These are phyloP conservation scores for Phytophthora cryptogea DNA, from an alignment of 352 stramenopile species.

Conservation along the genomic window DNA sequence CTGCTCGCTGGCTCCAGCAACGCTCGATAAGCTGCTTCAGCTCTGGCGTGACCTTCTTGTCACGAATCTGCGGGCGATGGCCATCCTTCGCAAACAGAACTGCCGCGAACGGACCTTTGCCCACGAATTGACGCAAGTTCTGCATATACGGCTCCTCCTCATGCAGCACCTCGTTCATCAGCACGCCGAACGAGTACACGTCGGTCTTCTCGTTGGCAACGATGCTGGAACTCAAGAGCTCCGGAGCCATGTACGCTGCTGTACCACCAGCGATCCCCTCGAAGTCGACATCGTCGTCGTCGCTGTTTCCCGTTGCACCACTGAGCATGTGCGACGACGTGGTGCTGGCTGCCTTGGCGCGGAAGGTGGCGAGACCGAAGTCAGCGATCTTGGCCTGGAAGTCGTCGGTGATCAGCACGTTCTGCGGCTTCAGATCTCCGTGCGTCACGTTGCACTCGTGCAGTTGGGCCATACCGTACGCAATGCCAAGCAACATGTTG, in stretches of 20 bases:
- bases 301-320: slow-evolving; percentile 6
- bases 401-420: slow-evolving; percentile 66
- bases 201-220: slow-evolving; percentile 41
- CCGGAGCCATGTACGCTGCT: slow-evolving; percentile 58
- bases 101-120: slow-evolving; percentile 37
- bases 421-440: slow-evolving; percentile 68
- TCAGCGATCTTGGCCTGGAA: slow-evolving; percentile 85
- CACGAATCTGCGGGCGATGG: slow-evolving; percentile 27
- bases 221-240: slow-evolving; percentile 33
- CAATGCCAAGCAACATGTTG: slow-evolving; percentile 37
- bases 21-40: slow-evolving; percentile 25
- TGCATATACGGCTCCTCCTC: slow-evolving; percentile 49
- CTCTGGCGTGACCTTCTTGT: slow-evolving; percentile 31
- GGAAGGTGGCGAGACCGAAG: slow-evolving; percentile 57
- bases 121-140: slow-evolving; percentile 38
- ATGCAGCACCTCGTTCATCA: slow-evolving; percentile 51
- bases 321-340: slow-evolving; percentile 40
- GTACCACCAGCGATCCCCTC: slow-evolving; percentile 43
- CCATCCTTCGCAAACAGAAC: slow-evolving; percentile 36
- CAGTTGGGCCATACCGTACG: slow-evolving; percentile 41
- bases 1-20: slow-evolving; percentile 21
- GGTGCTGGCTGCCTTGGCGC: slow-evolving; percentile 30
- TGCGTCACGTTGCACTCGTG: slow-evolving; percentile 54
- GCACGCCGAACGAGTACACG: slow-evolving; percentile 46
- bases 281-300: slow-evolving; percentile 32